A percentile compares a stretch with the other conserved stretches of the same genome.
Evolutionary conservation across 768 basidiomycete species (phyloP).

Genomic region (Naganishia onofrii): DNA sequence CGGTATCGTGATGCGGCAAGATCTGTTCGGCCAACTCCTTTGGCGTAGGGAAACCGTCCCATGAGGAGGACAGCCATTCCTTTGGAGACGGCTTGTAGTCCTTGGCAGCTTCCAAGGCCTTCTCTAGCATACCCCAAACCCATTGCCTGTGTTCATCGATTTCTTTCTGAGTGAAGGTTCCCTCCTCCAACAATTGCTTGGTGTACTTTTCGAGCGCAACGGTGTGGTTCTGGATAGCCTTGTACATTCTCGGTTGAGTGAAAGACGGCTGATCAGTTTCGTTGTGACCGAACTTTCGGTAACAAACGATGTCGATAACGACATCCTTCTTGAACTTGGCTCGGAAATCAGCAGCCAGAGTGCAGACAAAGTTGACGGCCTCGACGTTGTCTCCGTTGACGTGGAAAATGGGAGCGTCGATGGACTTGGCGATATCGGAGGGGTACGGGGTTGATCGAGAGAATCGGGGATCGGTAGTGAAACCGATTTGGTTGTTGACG

Average conservation of each 20-base stretch:
- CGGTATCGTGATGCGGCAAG: constrained; percentile 86
- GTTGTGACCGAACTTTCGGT: constrained; percentile 98
- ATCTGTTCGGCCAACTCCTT: constrained; percentile 89
- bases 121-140: constrained; percentile 99
- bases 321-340: constrained; percentile 99
- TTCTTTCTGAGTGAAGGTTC: constrained; percentile 91
- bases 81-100: constrained; percentile 91
- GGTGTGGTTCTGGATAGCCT: constrained; percentile 89
- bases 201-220: constrained; percentile 88
- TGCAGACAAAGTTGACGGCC: constrained; percentile 97
- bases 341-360: constrained; percentile 94
- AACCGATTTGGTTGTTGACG: constrained; percentile 98
- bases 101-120: constrained; percentile 85
- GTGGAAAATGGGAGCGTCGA: constrained; percentile 98
- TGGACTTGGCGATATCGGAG: constrained; percentile 96
- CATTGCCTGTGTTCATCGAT: constrained; percentile 98
- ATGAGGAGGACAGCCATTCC: constrained; percentile 96
- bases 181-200: constrained; percentile 81
- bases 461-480: constrained; percentile 97
- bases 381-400: constrained; percentile 98
- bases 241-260: constrained; percentile 98
- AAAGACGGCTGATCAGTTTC: constrained; percentile 98
- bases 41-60: constrained; percentile 98
- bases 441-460: constrained; percentile 96
- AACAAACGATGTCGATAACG: constrained; percentile 97